Base-by-base conservation (phyloP, 306 rosid species). In the Astragalus membranaceus region DNA sequence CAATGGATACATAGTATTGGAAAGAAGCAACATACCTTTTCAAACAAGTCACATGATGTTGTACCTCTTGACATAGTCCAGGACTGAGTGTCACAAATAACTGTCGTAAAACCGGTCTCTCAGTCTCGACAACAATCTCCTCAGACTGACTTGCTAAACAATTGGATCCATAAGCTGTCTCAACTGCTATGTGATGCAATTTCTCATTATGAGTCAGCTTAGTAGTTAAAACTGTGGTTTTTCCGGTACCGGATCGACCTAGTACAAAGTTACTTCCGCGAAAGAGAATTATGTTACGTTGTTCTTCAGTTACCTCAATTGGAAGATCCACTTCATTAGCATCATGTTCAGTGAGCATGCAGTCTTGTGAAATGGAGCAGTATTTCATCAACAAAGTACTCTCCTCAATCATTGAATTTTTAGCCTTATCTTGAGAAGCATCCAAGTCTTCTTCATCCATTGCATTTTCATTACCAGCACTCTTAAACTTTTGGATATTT, bases 231-330 rank as follows among this genome's bases (percentile, higher is more conserved):
- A 88, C 90, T 7, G 90, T 91, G 1, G 97, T 88, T 78, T 91
- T 91, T 4, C 97, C 97, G 0, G 97, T 91, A 3, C 97, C 97
- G 1, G 87, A 86, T 1, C 92, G 84, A 14, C 97, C 97, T 0
- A 91, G 73, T 7, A 91, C 52, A 70, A 91, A 91, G 3, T 81
- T 62, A 67, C 95, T 88, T 56, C n/a, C 17, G 1, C 52, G 71
- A 49, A 61, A 83, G 55, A 66, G 80, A 9, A 91, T 76, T 26
- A 86, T 82, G 6, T 80, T 76, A 7, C 54, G 64, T 36, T 91
- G 86, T 77, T 88, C 81, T 1, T 85, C 81, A 0, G 85, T 91
- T 30, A 86, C 82, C 51, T 82, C 85, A 37, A 79, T 83, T 0
- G 91, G 97, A n/a, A 88, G 82, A 74, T 83, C 85, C 64, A 83